Evolutionary conservation across 148 eudicot genomes (phyloP).

Genomic region (Cornus kousa): DNA sequence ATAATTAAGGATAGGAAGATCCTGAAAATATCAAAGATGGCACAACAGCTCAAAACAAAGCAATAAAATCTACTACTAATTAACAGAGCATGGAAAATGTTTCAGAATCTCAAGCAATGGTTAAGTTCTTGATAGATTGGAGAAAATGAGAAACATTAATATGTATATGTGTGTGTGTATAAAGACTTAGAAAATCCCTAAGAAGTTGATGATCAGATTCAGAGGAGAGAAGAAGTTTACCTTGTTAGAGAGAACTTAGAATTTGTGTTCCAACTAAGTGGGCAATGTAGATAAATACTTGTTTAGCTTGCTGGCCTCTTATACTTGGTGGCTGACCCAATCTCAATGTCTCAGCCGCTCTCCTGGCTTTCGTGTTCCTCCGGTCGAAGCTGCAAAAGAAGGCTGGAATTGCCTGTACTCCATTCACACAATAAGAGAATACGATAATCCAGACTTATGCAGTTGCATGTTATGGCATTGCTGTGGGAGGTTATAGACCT

Average conservation of each 20-base stretch:
- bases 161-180: no score
- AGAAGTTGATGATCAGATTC: neutral
- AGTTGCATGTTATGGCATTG: constrained; percentile 79
- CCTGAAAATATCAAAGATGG: neutral
- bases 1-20: neutral
- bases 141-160: no score
- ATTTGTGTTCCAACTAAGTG: neutral
- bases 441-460: constrained; percentile 84
- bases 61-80: no score
- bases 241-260: neutral
- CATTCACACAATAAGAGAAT: constrained; percentile 80
- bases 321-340: constrained; percentile 28
- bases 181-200: no score
- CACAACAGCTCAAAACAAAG: neutral
- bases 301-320: neutral
- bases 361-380: constrained; percentile 60
- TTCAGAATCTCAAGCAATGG: no score
- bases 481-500: constrained; percentile 59
- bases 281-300: neutral
- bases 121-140: no score
- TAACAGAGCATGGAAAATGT: no score
- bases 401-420: constrained; percentile 44
- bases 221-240: neutral
- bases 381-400: constrained; percentile 41
- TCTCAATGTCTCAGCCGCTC: constrained; percentile 80